A percentile compares a stretch with the other conserved stretches of the same genome.
phyloP scores from a whole-genome alignment of 2,329 filamentous ascomycete species.

The Colletotrichum ledebouriae region DNA sequence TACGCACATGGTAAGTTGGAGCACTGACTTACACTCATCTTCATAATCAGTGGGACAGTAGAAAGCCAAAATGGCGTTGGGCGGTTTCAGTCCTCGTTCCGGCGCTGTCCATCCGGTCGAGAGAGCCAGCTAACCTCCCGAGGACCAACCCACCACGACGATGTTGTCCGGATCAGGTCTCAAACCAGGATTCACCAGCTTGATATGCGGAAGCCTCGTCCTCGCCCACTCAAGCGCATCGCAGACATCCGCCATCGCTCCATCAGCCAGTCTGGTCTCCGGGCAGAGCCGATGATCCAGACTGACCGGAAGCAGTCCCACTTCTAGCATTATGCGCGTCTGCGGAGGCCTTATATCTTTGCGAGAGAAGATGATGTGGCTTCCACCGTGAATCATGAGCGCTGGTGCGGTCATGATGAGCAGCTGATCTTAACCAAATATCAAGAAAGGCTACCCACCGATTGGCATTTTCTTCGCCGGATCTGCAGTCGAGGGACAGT shows the following conservation, averaged over 20 bases:
- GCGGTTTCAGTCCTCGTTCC: conserved; percentile 50
- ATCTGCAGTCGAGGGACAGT: conserved; percentile 11
- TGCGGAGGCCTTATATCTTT: conserved; percentile 55
- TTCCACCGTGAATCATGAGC: conserved; percentile 61
- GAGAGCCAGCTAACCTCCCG: conserved; percentile 62
- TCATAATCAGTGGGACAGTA: conserved; percentile 36
- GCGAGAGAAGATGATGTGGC: conserved; percentile 56
- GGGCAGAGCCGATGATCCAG: conserved; percentile 66
- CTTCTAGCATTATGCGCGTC: conserved; percentile 52
- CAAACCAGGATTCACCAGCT: conserved; percentile 32
- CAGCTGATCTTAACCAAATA: neutral
- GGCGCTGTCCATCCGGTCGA: conserved; percentile 54
- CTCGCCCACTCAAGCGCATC: conserved; percentile 59
- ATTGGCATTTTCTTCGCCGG: conserved; percentile 12
- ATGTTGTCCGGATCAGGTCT: conserved; percentile 50
- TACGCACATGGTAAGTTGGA: neutral
- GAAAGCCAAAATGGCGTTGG: conserved; percentile 43
- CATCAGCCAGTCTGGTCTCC: conserved; percentile 59
- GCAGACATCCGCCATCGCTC: conserved; percentile 59
- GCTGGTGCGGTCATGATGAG: conserved; percentile 46
- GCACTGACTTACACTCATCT: conserved; percentile 16
- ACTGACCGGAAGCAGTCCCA: conserved; percentile 61
- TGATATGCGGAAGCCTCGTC: conserved; percentile 49
- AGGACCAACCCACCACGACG: conserved; percentile 62
- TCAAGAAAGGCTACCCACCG: neutral